Base-by-base conservation (phyloP, 75 land plant genomes). In the Azolla pinnata region DNA sequence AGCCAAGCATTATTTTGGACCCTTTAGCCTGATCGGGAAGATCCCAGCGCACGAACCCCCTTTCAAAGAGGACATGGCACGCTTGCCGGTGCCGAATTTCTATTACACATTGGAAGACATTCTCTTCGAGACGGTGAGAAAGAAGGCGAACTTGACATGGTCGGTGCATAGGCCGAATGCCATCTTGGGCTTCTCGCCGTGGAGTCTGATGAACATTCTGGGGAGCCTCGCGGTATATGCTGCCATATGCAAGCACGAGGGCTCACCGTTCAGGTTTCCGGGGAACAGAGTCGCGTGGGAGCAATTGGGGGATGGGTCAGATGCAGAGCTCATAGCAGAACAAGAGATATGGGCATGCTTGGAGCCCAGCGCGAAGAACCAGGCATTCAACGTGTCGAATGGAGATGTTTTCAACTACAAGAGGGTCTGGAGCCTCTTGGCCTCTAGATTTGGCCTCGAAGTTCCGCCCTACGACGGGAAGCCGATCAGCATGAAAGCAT, bases 351-450 rank as follows among this genome's bases (percentile, higher is more conserved):
- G 96, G 96, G 81, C 83, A 8, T 57, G 86, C 25, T 65, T 68
- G n/a, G 51, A 61, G 0, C 49, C 56, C 1, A 53, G n/a, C 25
- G 74, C 62, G 4, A 71, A 65, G 56, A 71, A 65, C 52, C 57
- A 71, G 24, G 69, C 63, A 3, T 81, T 86, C 61, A 90, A 86
- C 47, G 71, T 76, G 54, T 54, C 63, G 45, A 90, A 86, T 60
- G 91, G 97, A 7, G 87, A 86, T 51, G 64, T 83, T 9, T 81
- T 74, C 65, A 79, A 74, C 75, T 83, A 82, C 85, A 90, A 79
- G 73, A 69, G 66, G 2, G 59, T 90, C 27, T 90, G 96, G 96
- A 48, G 29, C 62, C 52, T 75, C 17, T 51, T 89, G 48, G 81
- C 80, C 1, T 83, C 82, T 56, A 65, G 69, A 45, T 83, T 84